Evolutionary conservation across 1,284 basidiomycete species (phyloP), one percentile per base, ranked within the genome.

Genomic region (Trichosporon sp.): DNA sequence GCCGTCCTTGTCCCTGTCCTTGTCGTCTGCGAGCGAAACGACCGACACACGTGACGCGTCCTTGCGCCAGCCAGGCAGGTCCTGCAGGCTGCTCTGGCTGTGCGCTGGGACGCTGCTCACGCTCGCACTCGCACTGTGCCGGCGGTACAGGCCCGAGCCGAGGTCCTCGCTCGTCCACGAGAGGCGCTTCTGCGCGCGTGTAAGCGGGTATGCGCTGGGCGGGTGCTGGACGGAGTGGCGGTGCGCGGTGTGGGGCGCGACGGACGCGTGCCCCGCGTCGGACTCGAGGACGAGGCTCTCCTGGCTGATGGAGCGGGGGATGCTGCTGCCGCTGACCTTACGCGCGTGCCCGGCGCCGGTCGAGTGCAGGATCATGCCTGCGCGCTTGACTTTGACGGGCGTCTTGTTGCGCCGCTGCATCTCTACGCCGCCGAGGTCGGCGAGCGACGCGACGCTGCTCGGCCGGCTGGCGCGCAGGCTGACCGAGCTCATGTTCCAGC

Each of bases 81-180:
- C 56, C 29, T 51, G 18, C 47, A 51, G 7, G 47, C 21, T 21
- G 7, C 2, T 7, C 27, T 56, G 56, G 31, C 56, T n/a, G 1
- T 60, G 11, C 9, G 12, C 5, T 3, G 2, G 56, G 21, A 60
- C 23, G 6, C 27, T 60, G 29, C 56, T 60, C 27, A 29, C 13
- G 27, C 56, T 60, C 15, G 56, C 56, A n/a, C 29, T 51, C 21
- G 47, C n/a, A 8, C 47, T 51, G 47, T 51, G 21, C 18, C 32
- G 9, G 47, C 62, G 66, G 35, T 44, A 64, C 34, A 62, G 56
- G 2, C 63, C 67, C 21, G 42, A 60, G 8, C 51, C 62, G 34
- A 70, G 62, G 32, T 79, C 76, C n/a, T 70, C 65, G 0, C 74
- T 69, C 3, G 68, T 68, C 79, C 79, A 79, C 23, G 72, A 75